phyloP scores from a whole-genome alignment of 176 grass and related monocot genomes.

The Rhynchospora pubera region DNA sequence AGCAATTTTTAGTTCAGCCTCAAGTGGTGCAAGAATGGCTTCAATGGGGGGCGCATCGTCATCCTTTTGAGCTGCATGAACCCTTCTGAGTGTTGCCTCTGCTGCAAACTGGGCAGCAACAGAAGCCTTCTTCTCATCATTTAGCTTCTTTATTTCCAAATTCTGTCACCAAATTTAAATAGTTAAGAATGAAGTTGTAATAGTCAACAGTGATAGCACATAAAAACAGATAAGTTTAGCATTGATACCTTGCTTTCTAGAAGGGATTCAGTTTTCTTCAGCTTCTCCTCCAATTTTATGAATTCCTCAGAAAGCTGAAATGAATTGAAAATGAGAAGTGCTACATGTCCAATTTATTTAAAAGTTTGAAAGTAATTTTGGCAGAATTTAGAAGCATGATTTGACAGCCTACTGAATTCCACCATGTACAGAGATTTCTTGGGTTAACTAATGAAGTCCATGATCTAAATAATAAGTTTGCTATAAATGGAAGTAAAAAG shows the following conservation, averaged over 20 bases:
- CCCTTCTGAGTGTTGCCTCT: constrained; percentile 85
- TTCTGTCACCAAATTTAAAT: constrained; percentile 38
- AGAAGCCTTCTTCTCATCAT: constrained; percentile 91
- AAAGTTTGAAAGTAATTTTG: background rate
- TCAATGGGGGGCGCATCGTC: constrained; percentile 98
- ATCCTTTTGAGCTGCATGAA: constrained; percentile 91
- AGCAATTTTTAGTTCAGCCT: constrained; percentile 86
- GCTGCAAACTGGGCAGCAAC: constrained; percentile 92
- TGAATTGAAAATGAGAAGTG: constrained; percentile 11
- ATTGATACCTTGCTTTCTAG: constrained; percentile 67
- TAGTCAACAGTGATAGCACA: background rate
- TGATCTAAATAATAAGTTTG: constrained; percentile 8
- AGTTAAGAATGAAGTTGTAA: constrained; percentile 13
- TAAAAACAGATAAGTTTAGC: constrained; percentile 2
- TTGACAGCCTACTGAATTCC: constrained; percentile 5
- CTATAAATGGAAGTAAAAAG: constrained; percentile 4
- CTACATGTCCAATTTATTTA: background rate
- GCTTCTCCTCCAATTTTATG: constrained; percentile 66
- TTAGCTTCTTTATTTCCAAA: constrained; percentile 90
- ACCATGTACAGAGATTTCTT: constrained; percentile 17
- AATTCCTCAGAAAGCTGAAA: constrained; percentile 59
- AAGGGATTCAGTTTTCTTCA: constrained; percentile 71
- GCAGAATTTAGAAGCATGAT: background rate
- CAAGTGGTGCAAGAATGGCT: constrained; percentile 96
- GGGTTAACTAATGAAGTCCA: background rate